Evolutionary conservation across 441 rosid genomes (phyloP).

Genomic region (Populus hybrid): DNA sequence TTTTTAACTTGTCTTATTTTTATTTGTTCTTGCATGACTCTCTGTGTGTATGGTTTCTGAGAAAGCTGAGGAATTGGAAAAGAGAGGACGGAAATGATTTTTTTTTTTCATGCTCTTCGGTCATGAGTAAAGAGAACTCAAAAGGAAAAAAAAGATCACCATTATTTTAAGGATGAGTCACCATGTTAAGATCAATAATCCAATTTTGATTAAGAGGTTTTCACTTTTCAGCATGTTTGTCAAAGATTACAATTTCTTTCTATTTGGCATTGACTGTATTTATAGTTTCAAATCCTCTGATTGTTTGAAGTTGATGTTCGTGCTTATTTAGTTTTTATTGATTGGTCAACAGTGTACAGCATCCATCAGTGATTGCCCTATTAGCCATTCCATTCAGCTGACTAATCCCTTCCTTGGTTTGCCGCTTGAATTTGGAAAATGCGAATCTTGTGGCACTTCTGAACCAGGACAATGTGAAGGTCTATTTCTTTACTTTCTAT

Average conservation of each 20-base stretch:
- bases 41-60: background rate
- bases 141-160: background rate
- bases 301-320: background rate
- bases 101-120: background rate
- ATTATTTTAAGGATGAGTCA: background rate
- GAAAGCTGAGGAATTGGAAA: background rate
- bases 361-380: slow-evolving; percentile 66
- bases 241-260: background rate
- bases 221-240: background rate
- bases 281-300: background rate
- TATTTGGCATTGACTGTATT: background rate
- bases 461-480: slow-evolving; percentile 94
- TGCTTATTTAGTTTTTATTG: slow-evolving; percentile 8
- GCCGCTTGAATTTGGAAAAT: slow-evolving; percentile 90
- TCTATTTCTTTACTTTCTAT: slow-evolving; percentile 5
- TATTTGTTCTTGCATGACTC: background rate
- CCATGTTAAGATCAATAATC: background rate
- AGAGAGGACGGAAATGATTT: background rate
- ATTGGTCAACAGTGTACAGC: slow-evolving; percentile 49
- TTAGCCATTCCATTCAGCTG: slow-evolving; percentile 74
- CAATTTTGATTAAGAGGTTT: background rate
- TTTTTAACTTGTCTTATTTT: background rate
- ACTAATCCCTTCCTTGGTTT: slow-evolving; percentile 86
- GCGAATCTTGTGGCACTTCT: slow-evolving; percentile 89
- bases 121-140: background rate